Conservation (phyloP, 768 basidiomycete genomes). For the Kwoniella sp. region DNA sequence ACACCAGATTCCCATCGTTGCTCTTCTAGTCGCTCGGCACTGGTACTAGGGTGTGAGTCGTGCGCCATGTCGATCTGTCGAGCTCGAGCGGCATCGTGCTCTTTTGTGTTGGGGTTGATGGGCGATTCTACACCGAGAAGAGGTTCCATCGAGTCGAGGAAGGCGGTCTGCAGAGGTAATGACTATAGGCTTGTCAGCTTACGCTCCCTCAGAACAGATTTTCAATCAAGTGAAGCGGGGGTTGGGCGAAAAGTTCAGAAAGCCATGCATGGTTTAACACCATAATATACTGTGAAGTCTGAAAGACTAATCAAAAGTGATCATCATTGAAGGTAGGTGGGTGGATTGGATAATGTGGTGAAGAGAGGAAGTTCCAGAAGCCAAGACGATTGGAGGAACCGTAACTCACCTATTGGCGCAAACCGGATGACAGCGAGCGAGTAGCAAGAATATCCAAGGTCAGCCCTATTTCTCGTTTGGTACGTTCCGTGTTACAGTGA, state of each 20-base stretch:
- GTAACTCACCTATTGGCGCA: conserved; percentile 58
- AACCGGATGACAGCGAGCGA: not conserved
- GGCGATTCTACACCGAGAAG: conserved; percentile 64
- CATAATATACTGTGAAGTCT: conserved; percentile 53
- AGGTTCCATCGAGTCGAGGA: conserved; percentile 76
- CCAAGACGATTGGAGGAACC: conserved; percentile 45
- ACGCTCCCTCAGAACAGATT: not conserved
- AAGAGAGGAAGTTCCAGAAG: not conserved
- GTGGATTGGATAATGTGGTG: conserved; percentile 15
- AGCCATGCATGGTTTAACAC: conserved; percentile 58
- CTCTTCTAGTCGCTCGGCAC: conserved; percentile 47
- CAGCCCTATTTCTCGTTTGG: conserved; percentile 22
- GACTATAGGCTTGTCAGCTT: conserved; percentile 58
- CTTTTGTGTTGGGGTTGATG: conserved; percentile 22
- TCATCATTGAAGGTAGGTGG: conserved; percentile 62
- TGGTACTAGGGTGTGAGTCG: conserved; percentile 31
- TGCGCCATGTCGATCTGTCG: conserved; percentile 26
- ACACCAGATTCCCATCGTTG: conserved; percentile 40
- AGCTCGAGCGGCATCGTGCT: conserved; percentile 22
- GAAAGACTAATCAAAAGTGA: conserved; percentile 77
- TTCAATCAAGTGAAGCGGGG: not conserved
- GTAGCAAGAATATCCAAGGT: conserved; percentile 9
- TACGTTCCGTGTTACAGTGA: conserved; percentile 4
- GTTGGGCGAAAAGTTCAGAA: conserved; percentile 49
- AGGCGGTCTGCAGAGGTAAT: conserved; percentile 74